Evolutionary conservation across 2,329 filamentous ascomycete genomes (phyloP), one percentile per base, ranked within the genome.

Genomic region (Bisporella sp.): DNA sequence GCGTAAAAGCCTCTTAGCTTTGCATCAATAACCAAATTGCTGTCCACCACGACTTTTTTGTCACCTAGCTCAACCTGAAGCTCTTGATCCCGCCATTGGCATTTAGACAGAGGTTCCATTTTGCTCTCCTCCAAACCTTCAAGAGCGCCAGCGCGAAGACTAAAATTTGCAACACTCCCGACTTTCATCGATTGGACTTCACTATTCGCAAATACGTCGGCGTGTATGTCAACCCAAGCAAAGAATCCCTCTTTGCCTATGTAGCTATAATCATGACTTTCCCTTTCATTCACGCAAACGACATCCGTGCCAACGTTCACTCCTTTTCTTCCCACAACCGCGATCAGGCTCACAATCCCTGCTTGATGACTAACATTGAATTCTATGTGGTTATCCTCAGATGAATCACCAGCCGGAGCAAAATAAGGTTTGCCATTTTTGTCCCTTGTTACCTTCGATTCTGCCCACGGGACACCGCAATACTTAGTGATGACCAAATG

Each of bases 311-410:
- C 87, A 0, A 89, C 74, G 43, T 85, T 69, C 21, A 68, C 61
- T 46, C 31, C 43, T 21, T 57, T 21, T 21, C 60, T 58, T 1
- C 58, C 58, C 29, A 64, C 48, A 5, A 56, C 56, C 28, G 83
- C 84, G 9, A 85, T 74, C 31, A 91, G 71, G 2, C 79, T 78
- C 0, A 90, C 87, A 12, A 92, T 70, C 1, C 87, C 87, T 6
- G 83, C 84, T 71, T 92, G 87, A 66, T 92, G 87, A 43, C 80
- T 84, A 49, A 91, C 77, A 67, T 92, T 92, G 74, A 92, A 91
- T 53, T 77, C 74, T 33, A 78, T 55, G 21, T 31, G 43, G 33
- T 49, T 43, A 31, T 54, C 51, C 37, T 50, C 49, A 12, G 11
- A 42, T 35, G 31, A 11, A 6, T 5, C 6, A 29, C 12, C 7